These are phyloP conservation scores for Paramecium caudatum DNA, from an alignment of 73 alveolate genomes.

Conservation along the genomic window DNA sequence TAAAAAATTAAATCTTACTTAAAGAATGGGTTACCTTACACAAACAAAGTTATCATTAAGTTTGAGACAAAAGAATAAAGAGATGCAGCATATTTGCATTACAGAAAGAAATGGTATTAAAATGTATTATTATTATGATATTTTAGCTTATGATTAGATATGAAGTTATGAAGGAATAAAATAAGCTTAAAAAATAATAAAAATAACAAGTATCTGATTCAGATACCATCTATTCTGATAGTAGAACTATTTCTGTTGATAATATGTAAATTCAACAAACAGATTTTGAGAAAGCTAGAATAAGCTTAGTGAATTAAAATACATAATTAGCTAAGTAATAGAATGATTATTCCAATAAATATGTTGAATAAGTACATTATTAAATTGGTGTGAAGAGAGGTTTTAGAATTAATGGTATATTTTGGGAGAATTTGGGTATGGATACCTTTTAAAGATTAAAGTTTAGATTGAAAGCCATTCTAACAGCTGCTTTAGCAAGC, in stretches of 20 bases:
- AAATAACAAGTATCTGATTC: neutral
- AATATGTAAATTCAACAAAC: neutral
- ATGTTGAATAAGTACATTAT: slow-evolving; percentile 61
- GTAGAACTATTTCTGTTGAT: slow-evolving; percentile 39
- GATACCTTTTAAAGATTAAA: slow-evolving; percentile 58
- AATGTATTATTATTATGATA: neutral
- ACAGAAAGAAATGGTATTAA: slow-evolving; percentile 55
- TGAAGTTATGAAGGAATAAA: slow-evolving; percentile 36
- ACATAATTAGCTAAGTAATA: slow-evolving; percentile 15
- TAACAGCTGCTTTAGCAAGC: slow-evolving; percentile 14
- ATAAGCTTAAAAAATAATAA: neutral
- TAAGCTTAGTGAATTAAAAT: neutral
- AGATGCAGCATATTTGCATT: slow-evolving; percentile 63
- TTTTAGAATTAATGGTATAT: slow-evolving; percentile 27
- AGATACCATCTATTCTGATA: neutral
- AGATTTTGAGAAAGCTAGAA: neutral
- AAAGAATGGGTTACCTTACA: slow-evolving; percentile 59
- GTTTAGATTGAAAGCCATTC: slow-evolving; percentile 30
- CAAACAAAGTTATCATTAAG: slow-evolving; percentile 45
- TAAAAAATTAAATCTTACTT: slow-evolving; percentile 20
- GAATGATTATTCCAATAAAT: slow-evolving; percentile 52
- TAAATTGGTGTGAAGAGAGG: slow-evolving; percentile 47
- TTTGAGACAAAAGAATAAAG: slow-evolving; percentile 48
- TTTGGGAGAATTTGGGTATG: slow-evolving; percentile 65
- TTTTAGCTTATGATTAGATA: slow-evolving; percentile 39